phyloP scores from a whole-genome alignment of 2,329 filamentous ascomycete species.

The Fonsecaea monophora region DNA sequence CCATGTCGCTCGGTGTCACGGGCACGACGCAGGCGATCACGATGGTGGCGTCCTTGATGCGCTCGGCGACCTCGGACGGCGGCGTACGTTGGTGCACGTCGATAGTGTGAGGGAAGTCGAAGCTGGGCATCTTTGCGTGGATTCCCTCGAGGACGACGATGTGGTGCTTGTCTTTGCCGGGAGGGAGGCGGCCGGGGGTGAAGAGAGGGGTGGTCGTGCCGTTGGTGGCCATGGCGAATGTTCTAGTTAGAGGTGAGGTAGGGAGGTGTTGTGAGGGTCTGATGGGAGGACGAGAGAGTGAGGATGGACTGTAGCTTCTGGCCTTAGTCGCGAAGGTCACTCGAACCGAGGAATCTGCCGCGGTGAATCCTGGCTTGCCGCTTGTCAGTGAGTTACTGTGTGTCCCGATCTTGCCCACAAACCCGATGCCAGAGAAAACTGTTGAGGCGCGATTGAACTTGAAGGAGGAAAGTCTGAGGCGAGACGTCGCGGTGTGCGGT shows the following conservation, averaged over 20 bases:
- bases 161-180: constrained; percentile 48
- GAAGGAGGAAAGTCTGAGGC: background rate
- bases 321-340: background rate
- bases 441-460: background rate
- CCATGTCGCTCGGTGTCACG: constrained; percentile 52
- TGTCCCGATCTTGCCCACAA: background rate
- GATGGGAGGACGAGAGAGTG: background rate
- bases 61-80: constrained; percentile 48
- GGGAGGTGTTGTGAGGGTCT: background rate
- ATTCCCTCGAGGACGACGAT: constrained; percentile 58
- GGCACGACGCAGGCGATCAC: constrained; percentile 51
- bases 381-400: background rate
- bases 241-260: background rate
- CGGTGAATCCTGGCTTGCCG: background rate
- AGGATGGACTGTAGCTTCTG: background rate
- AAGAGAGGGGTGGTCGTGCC: background rate
- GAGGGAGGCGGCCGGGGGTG: constrained; percentile 34
- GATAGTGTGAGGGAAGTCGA: constrained; percentile 54
- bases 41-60: constrained; percentile 56
- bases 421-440: background rate
- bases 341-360: background rate
- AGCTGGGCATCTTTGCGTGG: constrained; percentile 48
- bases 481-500: background rate
- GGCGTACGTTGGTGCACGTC: constrained; percentile 48
- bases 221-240: constrained; percentile 1